These are phyloP conservation scores for Paecilomyces formosus DNA, from an alignment of 2,329 filamentous ascomycete genomes.

Conservation along the genomic window DNA sequence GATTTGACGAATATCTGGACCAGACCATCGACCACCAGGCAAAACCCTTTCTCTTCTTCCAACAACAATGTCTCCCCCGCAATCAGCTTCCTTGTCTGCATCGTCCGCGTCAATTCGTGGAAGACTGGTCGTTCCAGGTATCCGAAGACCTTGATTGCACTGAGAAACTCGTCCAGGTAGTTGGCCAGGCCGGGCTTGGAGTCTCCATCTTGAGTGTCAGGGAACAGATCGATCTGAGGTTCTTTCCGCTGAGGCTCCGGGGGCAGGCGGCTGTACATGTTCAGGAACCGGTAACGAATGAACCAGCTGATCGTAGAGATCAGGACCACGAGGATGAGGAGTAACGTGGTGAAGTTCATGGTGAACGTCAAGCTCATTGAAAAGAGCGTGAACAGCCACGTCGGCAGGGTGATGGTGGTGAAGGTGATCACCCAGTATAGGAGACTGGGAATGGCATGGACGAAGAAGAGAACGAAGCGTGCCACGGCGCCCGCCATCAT, in stretches of 20 bases:
- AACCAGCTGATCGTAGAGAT: conserved; percentile 89
- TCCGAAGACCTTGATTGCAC: conserved; percentile 97
- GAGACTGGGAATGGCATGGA: conserved; percentile 49
- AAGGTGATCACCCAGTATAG: conserved; percentile 78
- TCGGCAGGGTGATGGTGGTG: conserved; percentile 79
- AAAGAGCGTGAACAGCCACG: conserved; percentile 80
- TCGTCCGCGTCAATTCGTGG: conserved; percentile 91
- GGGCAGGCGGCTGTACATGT: conserved; percentile 91
- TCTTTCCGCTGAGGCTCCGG: conserved; percentile 94
- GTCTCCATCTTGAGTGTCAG: conserved; percentile 82
- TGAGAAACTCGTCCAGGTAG: conserved; percentile 95
- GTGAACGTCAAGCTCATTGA: conserved; percentile 93
- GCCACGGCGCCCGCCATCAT: conserved; percentile 39
- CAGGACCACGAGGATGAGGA: conserved; percentile 68
- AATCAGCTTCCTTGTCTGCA: conserved; percentile 96
- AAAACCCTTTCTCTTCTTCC: conserved; percentile 97
- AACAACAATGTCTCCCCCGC: conserved; percentile 91
- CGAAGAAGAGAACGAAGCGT: conserved; percentile 42
- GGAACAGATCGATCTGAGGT: conserved; percentile 89
- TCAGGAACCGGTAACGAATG: conserved; percentile 88
- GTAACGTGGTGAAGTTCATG: conserved; percentile 95
- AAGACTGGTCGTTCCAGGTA: conserved; percentile 95
- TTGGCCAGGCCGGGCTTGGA: conserved; percentile 88
- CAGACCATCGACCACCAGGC: conserved; percentile 88
- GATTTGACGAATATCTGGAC: conserved; percentile 99